Conservation (phyloP, 2,329 filamentous ascomycete species). For the Epichloe amarillans region DNA sequence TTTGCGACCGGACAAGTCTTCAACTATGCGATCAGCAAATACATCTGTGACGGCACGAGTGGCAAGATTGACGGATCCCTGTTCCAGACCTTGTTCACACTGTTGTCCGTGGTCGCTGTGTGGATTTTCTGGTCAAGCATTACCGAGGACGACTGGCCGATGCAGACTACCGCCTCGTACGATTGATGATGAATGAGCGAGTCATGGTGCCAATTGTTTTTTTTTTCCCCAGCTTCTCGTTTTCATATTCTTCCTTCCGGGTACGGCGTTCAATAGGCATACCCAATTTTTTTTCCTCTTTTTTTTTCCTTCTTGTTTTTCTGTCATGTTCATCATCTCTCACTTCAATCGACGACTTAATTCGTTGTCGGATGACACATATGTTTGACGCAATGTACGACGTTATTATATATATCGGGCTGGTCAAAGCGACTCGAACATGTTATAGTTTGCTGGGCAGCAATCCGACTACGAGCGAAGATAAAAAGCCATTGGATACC, state of each 20-base stretch:
- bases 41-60: conserved; percentile 72
- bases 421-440: background rate
- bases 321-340: conserved; percentile 7
- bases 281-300: conserved; percentile 7
- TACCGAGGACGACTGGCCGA: conserved; percentile 95
- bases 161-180: conserved; percentile 32
- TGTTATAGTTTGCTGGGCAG: background rate
- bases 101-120: conserved; percentile 66
- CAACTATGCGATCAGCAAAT: conserved; percentile 83
- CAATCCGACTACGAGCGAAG: background rate
- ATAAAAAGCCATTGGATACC: background rate
- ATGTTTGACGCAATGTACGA: conserved; percentile 1
- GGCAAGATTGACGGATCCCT: conserved; percentile 87
- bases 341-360: background rate
- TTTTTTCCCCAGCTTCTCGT: background rate
- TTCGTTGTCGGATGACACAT: background rate
- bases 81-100: conserved; percentile 87
- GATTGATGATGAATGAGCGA: conserved; percentile 13
- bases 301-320: conserved; percentile 5
- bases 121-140: conserved; percentile 99
- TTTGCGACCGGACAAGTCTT: conserved; percentile 93
- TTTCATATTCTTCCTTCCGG: conserved; percentile 1
- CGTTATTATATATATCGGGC: background rate
- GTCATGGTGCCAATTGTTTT: background rate
- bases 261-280: conserved; percentile 13